These are phyloP conservation scores for Pseudopyricularia javanii DNA, from an alignment of 2,329 filamentous ascomycete genomes.

Conservation along the genomic window DNA sequence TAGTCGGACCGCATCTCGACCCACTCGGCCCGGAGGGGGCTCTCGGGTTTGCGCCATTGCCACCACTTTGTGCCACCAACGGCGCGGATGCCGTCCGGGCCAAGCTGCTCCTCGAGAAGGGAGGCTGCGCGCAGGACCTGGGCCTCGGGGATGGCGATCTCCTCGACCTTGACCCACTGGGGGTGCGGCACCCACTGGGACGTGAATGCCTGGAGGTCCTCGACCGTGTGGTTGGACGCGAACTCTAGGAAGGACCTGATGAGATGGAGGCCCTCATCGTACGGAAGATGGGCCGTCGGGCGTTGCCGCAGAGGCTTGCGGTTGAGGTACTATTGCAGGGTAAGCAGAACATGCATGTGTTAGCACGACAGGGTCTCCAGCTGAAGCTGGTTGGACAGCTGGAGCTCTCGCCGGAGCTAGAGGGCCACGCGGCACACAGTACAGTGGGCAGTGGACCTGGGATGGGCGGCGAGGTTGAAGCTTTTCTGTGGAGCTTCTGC, in stretches of 20 bases:
- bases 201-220: slow-evolving; percentile 87
- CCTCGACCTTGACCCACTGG: slow-evolving; percentile 72
- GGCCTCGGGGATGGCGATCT: slow-evolving; percentile 51
- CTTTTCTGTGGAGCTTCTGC: neutral
- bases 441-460: neutral
- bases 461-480: slow-evolving; percentile 1
- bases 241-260: slow-evolving; percentile 78
- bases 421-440: neutral
- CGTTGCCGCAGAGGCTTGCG: slow-evolving; percentile 63
- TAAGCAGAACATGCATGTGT: neutral
- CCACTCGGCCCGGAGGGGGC: slow-evolving; percentile 72
- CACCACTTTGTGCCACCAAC: slow-evolving; percentile 81
- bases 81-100: slow-evolving; percentile 56
- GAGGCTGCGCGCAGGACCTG: slow-evolving; percentile 54
- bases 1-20: slow-evolving; percentile 88
- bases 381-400: neutral
- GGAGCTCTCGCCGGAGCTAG: neutral
- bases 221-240: slow-evolving; percentile 79
- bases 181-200: slow-evolving; percentile 84
- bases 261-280: slow-evolving; percentile 82
- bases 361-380: neutral
- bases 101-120: slow-evolving; percentile 61
- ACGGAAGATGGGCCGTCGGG: slow-evolving; percentile 82
- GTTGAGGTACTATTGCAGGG: slow-evolving; percentile 57
- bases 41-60: slow-evolving; percentile 66